These are phyloP conservation scores for Boletus sp. DNA, from an alignment of 1,284 basidiomycete species.

Conservation along the genomic window DNA sequence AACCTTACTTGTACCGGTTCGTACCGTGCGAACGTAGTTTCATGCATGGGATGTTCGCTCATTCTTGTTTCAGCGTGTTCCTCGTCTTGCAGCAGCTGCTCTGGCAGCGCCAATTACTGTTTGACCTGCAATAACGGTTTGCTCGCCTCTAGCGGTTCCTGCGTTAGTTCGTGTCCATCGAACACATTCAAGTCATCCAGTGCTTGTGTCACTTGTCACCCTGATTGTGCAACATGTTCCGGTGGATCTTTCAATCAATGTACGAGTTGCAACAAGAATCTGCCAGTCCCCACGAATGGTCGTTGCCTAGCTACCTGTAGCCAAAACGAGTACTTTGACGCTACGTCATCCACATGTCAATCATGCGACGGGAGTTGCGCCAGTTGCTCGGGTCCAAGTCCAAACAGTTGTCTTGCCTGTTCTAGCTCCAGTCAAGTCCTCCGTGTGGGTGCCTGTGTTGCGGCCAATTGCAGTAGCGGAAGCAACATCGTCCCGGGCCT, in stretches of 20 bases:
- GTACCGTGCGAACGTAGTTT: constrained; percentile 21
- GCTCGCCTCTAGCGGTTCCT: constrained; percentile 66
- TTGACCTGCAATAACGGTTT: constrained; percentile 61
- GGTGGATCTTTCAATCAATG: constrained; percentile 73
- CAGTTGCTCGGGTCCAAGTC: constrained; percentile 64
- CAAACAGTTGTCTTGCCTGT: constrained; percentile 70
- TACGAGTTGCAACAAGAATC: constrained; percentile 57
- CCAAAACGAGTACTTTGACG: constrained; percentile 68
- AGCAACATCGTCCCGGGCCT: constrained; percentile 59
- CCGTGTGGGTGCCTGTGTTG: constrained; percentile 57
- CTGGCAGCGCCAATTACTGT: constrained; percentile 63
- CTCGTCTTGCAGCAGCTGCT: constrained; percentile 68
- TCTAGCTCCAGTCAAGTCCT: constrained; percentile 58
- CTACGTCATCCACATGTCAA: constrained; percentile 56
- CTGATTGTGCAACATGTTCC: constrained; percentile 76
- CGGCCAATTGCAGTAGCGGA: constrained; percentile 53
- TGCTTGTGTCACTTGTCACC: constrained; percentile 68
- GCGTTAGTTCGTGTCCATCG: constrained; percentile 68
- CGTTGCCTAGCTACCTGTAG: constrained; percentile 74
- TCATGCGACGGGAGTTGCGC: constrained; percentile 70
- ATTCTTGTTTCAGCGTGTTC: constrained; percentile 54
- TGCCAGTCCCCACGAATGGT: constrained; percentile 68
- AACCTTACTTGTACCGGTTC: constrained; percentile 64
- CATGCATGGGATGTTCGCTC: constrained; percentile 19
- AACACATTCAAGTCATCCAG: constrained; percentile 63